Conservation (phyloP, 2,329 filamentous ascomycete species). For the Lasiodiplodia citricola region DNA sequence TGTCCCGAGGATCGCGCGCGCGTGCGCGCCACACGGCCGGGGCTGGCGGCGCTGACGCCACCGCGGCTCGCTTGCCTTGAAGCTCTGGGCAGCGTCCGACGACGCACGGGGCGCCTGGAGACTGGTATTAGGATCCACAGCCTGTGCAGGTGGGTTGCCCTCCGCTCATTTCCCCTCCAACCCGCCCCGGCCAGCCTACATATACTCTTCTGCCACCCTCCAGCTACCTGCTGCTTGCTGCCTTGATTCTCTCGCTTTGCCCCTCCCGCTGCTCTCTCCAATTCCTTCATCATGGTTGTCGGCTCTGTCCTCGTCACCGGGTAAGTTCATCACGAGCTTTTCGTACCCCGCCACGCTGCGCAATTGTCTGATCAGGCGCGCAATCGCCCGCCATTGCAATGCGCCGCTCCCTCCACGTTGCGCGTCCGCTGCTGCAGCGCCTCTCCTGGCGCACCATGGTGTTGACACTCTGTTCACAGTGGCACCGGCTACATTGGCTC, state of each 20-base stretch:
- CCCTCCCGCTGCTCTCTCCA: background rate
- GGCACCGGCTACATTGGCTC: constrained; percentile 99
- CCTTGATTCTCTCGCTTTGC: background rate
- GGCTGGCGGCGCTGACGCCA: constrained; percentile 5
- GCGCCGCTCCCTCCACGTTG: constrained; percentile 22
- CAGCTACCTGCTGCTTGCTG: constrained; percentile 1
- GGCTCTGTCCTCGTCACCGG: constrained; percentile 92
- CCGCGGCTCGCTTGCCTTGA: background rate
- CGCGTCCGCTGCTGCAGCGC: background rate
- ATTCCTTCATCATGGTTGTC: constrained; percentile 65
- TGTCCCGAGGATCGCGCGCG: background rate
- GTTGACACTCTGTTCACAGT: constrained; percentile 55
- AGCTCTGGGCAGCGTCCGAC: background rate
- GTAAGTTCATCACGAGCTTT: constrained; percentile 60
- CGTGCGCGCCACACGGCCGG: background rate
- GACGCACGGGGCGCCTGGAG: constrained; percentile 16
- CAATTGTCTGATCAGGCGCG: constrained; percentile 16
- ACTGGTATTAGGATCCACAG: constrained; percentile 16
- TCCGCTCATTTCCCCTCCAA: constrained; percentile 27
- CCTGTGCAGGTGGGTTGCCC: constrained; percentile 12
- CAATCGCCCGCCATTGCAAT: constrained; percentile 8
- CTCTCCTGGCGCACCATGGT: background rate
- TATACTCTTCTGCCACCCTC: constrained; percentile 14
- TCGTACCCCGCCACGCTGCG: constrained; percentile 1
- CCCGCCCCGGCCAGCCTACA: constrained; percentile 1